Conservation (phyloP, 2,329 filamentous ascomycete genomes). For the Thielaviopsis populi region DNA sequence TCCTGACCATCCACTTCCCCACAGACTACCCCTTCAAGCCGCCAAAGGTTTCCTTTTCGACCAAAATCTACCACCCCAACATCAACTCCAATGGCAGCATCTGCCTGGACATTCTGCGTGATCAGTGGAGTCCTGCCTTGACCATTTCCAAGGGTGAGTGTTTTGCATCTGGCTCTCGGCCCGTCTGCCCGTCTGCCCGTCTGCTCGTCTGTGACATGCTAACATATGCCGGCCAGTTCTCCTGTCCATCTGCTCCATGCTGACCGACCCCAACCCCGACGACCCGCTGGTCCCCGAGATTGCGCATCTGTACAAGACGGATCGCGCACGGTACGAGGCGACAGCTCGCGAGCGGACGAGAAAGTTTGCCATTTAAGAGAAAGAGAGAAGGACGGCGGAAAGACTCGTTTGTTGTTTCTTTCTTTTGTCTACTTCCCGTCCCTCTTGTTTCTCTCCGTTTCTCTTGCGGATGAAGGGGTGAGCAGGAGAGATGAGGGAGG, state of each 20-base stretch:
- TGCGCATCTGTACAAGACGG: slow-evolving; percentile 98
- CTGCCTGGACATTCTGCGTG: slow-evolving; percentile 93
- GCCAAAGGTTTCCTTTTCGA: slow-evolving; percentile 99
- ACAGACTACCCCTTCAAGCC: slow-evolving; percentile 99
- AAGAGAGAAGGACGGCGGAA: not conserved
- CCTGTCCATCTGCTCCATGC: slow-evolving; percentile 98
- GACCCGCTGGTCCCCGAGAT: slow-evolving; percentile 98
- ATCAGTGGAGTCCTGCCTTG: slow-evolving; percentile 97
- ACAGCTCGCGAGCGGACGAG: slow-evolving; percentile 96
- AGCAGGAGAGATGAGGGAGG: not conserved
- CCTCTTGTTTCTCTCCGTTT: slow-evolving; percentile 1
- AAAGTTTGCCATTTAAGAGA: slow-evolving; percentile 80
- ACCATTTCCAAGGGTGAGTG: slow-evolving; percentile 90
- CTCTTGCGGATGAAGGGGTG: not conserved
- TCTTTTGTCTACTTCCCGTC: not conserved
- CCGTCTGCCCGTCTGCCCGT: too few relatives aligned
- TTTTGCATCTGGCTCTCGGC: too few relatives aligned
- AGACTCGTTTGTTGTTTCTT: not conserved
- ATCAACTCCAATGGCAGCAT: slow-evolving; percentile 99
- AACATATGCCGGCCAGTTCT: slow-evolving; percentile 47
- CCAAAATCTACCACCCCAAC: slow-evolving; percentile 98
- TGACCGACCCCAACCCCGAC: slow-evolving; percentile 98
- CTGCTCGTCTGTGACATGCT: not conserved
- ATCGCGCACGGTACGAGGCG: slow-evolving; percentile 87
- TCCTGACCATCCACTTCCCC: slow-evolving; percentile 96